These are phyloP conservation scores for Chalciporus sphaerocephalus DNA, from an alignment of 768 basidiomycete genomes.

Conservation along the genomic window DNA sequence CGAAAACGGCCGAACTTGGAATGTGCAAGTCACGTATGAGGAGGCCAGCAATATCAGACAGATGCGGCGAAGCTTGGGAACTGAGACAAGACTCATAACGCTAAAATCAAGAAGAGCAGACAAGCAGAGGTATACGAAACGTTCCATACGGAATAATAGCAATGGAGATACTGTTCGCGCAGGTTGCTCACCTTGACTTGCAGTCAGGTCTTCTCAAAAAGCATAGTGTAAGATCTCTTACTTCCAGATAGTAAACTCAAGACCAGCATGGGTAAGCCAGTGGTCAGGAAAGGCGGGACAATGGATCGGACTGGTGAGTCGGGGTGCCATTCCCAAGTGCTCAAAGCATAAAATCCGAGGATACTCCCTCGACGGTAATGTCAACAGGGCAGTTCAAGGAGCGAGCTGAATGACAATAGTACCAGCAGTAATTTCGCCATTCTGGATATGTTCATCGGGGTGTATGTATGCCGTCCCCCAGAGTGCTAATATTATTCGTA, in stretches of 20 bases:
- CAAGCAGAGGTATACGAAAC: slow-evolving; percentile 27
- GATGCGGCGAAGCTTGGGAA: slow-evolving; percentile 16
- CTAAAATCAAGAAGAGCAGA: slow-evolving; percentile 32
- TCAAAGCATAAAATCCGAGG: slow-evolving; percentile 25
- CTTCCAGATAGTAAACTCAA: slow-evolving; percentile 15
- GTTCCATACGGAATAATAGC: slow-evolving; percentile 29
- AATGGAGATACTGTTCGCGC: slow-evolving; percentile 5
- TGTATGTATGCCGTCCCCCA: slow-evolving; percentile 37
- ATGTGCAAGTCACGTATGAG: slow-evolving; percentile 35
- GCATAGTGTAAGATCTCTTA: slow-evolving; percentile 16
- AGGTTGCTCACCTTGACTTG: slow-evolving; percentile 9
- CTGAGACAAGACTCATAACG: slow-evolving; percentile 18
- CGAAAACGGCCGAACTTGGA: slow-evolving; percentile 39
- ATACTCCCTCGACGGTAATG: slow-evolving; percentile 21
- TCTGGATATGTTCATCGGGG: slow-evolving; percentile 41
- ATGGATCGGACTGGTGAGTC: slow-evolving; percentile 35
- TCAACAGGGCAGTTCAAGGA: slow-evolving; percentile 7
- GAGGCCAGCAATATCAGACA: slow-evolving; percentile 31
- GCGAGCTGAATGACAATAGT: slow-evolving; percentile 3
- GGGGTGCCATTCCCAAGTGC: slow-evolving; percentile 38
- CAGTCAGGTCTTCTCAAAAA: slow-evolving; percentile 4
- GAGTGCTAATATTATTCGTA: slow-evolving; percentile 30
- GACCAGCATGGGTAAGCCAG: slow-evolving; percentile 30
- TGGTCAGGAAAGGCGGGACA: slow-evolving; percentile 30
- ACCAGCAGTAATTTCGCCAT: slow-evolving; percentile 38